Percentiles rank a stretch among this genome's conserved stretches.
phyloP scores from a whole-genome alignment of 768 basidiomycete genomes.

The Termitomyces sp. region DNA sequence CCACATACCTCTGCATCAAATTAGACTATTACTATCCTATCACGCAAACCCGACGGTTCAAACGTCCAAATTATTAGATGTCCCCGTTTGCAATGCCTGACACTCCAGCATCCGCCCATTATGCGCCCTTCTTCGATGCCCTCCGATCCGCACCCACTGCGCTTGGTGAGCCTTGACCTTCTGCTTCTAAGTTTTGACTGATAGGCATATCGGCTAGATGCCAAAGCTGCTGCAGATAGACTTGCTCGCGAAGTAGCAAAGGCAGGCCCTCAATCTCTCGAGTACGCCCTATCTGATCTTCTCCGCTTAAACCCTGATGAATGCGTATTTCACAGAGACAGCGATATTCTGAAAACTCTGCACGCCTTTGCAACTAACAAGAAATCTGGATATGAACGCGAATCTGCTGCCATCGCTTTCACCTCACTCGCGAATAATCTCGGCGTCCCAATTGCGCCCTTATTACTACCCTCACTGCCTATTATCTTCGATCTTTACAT shows the following conservation, averaged over 20 bases:
- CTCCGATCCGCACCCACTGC: conserved; percentile 56
- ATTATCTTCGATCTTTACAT: conserved; percentile 78
- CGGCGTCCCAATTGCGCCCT: conserved; percentile 65
- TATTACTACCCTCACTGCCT: conserved; percentile 73
- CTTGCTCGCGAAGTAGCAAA: conserved; percentile 69
- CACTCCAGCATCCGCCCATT: conserved; percentile 22
- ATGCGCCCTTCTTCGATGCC: conserved; percentile 43
- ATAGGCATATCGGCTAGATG: conserved; percentile 44
- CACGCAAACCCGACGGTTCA: conserved; percentile 12
- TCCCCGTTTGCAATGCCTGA: background rate
- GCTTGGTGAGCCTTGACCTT: conserved; percentile 35
- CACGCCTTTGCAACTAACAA: conserved; percentile 72
- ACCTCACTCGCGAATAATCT: conserved; percentile 66
- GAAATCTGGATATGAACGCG: conserved; percentile 85
- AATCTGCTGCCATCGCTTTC: conserved; percentile 78
- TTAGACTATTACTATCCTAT: conserved; percentile 7
- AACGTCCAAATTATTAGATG: background rate
- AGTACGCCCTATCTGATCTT: conserved; percentile 30
- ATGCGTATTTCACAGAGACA: conserved; percentile 38
- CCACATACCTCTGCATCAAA: conserved; percentile 5
- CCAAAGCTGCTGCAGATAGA: conserved; percentile 77
- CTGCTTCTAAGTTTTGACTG: conserved; percentile 1
- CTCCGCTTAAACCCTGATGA: background rate
- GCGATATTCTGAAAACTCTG: conserved; percentile 55
- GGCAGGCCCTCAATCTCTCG: conserved; percentile 52